These are phyloP conservation scores for Penicillium sp. DNA, from an alignment of 2,329 filamentous ascomycete species.

Conservation along the genomic window DNA sequence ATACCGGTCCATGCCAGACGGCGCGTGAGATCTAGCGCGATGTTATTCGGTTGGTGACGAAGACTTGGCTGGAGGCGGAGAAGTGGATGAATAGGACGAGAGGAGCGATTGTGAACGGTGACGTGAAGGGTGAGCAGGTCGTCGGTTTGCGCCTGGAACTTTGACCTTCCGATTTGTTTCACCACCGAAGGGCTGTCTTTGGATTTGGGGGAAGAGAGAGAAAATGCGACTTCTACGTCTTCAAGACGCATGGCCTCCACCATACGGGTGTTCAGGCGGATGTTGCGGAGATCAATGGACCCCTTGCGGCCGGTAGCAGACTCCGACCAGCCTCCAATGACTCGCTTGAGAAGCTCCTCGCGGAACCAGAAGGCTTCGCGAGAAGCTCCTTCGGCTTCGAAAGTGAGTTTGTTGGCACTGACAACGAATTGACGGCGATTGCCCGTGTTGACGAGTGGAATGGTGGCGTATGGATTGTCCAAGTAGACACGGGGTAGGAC, in stretches of 20 bases:
- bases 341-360: slow-evolving; percentile 66
- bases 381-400: slow-evolving; percentile 69
- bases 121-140: slow-evolving; percentile 64
- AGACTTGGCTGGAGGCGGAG: slow-evolving; percentile 72
- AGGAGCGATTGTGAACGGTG: slow-evolving; percentile 68
- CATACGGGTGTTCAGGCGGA: slow-evolving; percentile 70
- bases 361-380: slow-evolving; percentile 90
- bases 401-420: slow-evolving; percentile 69
- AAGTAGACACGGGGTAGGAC: slow-evolving; percentile 70
- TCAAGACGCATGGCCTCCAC: slow-evolving; percentile 76
- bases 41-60: slow-evolving; percentile 62
- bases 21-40: slow-evolving; percentile 73
- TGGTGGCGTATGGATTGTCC: slow-evolving; percentile 67
- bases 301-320: slow-evolving; percentile 55
- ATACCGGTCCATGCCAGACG: slow-evolving; percentile 81
- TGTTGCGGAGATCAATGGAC: slow-evolving; percentile 66
- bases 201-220: slow-evolving; percentile 28
- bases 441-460: slow-evolving; percentile 73
- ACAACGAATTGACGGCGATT: slow-evolving; percentile 92
- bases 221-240: slow-evolving; percentile 62
- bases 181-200: slow-evolving; percentile 19
- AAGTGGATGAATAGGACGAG: slow-evolving; percentile 61
- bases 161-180: slow-evolving; percentile 39
- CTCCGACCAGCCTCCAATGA: slow-evolving; percentile 68
- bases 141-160: slow-evolving; percentile 49